A percentile compares a stretch with the other conserved stretches of the same genome.
Conservation (phyloP, 2,329 filamentous ascomycete genomes). For the Beauveria medogensis region DNA sequence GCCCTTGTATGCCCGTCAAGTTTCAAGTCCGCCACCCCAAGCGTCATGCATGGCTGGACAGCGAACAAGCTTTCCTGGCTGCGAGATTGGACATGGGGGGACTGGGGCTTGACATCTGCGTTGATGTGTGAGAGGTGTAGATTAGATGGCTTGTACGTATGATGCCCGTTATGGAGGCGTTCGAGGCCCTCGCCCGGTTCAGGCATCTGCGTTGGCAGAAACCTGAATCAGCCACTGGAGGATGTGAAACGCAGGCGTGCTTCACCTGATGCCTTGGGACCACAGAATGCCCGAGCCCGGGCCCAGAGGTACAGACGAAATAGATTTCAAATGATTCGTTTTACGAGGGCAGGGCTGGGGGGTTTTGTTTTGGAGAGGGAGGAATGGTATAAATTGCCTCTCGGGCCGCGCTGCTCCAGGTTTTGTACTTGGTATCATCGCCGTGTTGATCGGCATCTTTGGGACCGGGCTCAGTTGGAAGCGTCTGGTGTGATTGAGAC, state of each 20-base stretch:
- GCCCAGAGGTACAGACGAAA: neutral
- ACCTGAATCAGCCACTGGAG: too few species aligned
- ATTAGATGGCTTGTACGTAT: too few species aligned
- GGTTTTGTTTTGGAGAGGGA: neutral
- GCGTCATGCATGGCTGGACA: neutral
- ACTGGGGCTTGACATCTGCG: too few species aligned
- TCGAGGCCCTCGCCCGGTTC: too few species aligned
- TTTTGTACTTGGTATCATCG: neutral
- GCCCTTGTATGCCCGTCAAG: neutral
- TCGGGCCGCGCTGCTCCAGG: neutral
- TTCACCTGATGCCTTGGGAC: constrained; percentile 10
- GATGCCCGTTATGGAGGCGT: too few species aligned
- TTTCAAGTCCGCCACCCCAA: neutral
- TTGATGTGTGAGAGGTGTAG: too few species aligned
- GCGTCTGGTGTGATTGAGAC: neutral
- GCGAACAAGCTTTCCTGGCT: too few species aligned
- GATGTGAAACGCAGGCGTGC: constrained; percentile 17
- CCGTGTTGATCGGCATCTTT: neutral
- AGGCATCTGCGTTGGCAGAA: too few species aligned
- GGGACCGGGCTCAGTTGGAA: neutral
- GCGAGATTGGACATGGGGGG: too few species aligned
- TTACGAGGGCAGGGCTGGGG: too few species aligned
- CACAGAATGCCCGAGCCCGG: neutral
- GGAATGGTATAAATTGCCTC: neutral
- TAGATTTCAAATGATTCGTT: neutral